Conservation (phyloP, 768 basidiomycete species). For the Phaeotremella fagi region DNA sequence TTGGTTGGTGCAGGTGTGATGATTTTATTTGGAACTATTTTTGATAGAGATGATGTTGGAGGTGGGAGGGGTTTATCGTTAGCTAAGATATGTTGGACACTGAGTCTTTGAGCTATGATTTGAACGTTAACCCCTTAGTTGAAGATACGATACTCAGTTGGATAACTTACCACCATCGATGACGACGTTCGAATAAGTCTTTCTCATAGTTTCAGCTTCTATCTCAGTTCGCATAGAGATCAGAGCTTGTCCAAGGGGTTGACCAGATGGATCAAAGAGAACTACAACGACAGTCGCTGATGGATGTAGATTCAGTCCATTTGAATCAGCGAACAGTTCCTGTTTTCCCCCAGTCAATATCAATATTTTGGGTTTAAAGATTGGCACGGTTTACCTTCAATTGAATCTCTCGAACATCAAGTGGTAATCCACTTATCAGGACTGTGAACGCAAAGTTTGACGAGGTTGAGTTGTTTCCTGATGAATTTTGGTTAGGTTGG, state of each 20-base stretch:
- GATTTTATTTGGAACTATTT: not conserved
- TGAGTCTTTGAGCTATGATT: too few species aligned
- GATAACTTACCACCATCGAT: conserved; percentile 36
- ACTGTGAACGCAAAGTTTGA: too few species aligned
- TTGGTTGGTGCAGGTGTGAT: conserved; percentile 2
- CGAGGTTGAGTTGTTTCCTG: too few species aligned
- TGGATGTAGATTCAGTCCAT: conserved; percentile 10
- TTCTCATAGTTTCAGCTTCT: conserved; percentile 28
- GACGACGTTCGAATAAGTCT: conserved; percentile 25
- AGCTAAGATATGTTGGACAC: conserved; percentile 31
- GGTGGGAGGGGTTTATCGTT: conserved; percentile 21
- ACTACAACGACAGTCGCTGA: conserved; percentile 17
- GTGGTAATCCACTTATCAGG: conserved; percentile 29
- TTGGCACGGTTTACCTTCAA: conserved; percentile 13
- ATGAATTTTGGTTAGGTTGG: too few species aligned
- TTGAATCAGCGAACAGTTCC: conserved; percentile 25
- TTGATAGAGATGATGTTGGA: not conserved
- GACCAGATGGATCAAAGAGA: conserved; percentile 13
- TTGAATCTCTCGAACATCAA: conserved; percentile 25
- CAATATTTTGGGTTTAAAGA: not conserved
- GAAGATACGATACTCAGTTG: conserved; percentile 3
- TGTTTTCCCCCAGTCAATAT: conserved; percentile 1
- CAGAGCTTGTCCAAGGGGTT: conserved; percentile 23
- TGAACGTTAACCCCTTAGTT: too few species aligned
- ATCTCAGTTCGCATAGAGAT: conserved; percentile 20